Percentiles rank a stretch among this genome's conserved stretches.
These are phyloP conservation scores for Mycosphaerelloides madeirae DNA, from an alignment of 2,329 filamentous ascomycete species.

Conservation along the genomic window DNA sequence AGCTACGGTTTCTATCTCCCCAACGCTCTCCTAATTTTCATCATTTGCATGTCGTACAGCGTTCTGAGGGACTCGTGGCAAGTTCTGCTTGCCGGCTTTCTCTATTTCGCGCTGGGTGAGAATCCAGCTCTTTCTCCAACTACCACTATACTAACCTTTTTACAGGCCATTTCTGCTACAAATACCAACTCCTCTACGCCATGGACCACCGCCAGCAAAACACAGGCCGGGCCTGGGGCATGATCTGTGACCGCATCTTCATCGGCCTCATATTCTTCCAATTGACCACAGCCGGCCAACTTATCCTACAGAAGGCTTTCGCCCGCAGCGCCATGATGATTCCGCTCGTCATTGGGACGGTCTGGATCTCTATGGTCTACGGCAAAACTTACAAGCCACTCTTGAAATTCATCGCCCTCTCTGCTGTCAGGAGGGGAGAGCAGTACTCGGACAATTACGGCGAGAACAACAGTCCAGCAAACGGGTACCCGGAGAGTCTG, in stretches of 20 bases:
- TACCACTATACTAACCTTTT: background rate
- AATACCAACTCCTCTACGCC: constrained; percentile 94
- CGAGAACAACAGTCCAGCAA: constrained; percentile 11
- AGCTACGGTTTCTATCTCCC: constrained; percentile 96
- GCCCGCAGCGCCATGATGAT: constrained; percentile 66
- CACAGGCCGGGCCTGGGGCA: constrained; percentile 89
- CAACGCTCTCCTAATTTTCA: constrained; percentile 86
- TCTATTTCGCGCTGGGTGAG: constrained; percentile 68
- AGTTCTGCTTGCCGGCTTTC: constrained; percentile 72
- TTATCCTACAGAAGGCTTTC: constrained; percentile 70
- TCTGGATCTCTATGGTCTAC: constrained; percentile 88
- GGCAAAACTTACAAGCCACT: constrained; percentile 76
- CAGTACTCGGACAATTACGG: constrained; percentile 12
- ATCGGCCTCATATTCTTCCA: constrained; percentile 86
- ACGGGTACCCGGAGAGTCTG: constrained; percentile 16
- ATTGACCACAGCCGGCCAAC: constrained; percentile 79
- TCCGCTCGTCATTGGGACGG: constrained; percentile 71
- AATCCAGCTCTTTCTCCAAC: background rate
- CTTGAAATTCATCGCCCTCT: constrained; percentile 85
- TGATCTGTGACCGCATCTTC: constrained; percentile 90
- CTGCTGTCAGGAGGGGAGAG: constrained; percentile 68
- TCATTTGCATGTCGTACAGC: constrained; percentile 93
- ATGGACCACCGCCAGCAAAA: constrained; percentile 97
- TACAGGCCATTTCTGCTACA: constrained; percentile 76
- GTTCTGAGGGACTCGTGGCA: constrained; percentile 74